Conservation (phyloP, 192 early-diverging fungal genomes). For the Umbelopsis ramanniana region DNA sequence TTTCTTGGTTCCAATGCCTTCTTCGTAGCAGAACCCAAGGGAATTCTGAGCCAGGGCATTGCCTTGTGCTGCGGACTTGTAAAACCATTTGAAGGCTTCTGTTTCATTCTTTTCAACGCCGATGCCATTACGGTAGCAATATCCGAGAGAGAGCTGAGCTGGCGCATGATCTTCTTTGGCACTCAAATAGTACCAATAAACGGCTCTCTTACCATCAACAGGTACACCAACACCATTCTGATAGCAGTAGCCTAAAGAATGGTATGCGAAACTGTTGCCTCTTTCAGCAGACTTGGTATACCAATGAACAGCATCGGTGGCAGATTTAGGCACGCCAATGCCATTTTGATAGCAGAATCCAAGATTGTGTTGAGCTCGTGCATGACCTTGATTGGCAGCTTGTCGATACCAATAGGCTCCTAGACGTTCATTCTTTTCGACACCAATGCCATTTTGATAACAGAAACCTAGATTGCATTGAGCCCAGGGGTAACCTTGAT, state of each 20-base stretch:
- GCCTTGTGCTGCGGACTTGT: constrained; percentile 65
- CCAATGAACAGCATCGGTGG: constrained; percentile 56
- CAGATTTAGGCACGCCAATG: constrained; percentile 67
- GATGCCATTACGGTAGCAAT: constrained; percentile 65
- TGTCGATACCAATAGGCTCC: constrained; percentile 64
- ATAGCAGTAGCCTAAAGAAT: constrained; percentile 60
- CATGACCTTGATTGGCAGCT: constrained; percentile 61
- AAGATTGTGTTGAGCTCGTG: constrained; percentile 62
- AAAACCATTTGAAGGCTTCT: constrained; percentile 67
- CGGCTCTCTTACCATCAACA: constrained; percentile 52
- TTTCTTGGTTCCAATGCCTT: constrained; percentile 71
- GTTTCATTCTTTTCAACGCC: constrained; percentile 50
- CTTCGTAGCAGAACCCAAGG: constrained; percentile 80
- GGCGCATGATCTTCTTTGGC: constrained; percentile 60
- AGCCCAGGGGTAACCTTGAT: constrained; percentile 56
- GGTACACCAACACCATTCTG: constrained; percentile 61
- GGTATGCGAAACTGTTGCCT: constrained; percentile 59
- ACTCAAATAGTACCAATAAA: constrained; percentile 58
- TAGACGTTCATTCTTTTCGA: constrained; percentile 49
- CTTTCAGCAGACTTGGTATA: constrained; percentile 49
- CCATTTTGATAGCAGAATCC: constrained; percentile 89
- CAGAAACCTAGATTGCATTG: constrained; percentile 80
- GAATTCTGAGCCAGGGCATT: constrained; percentile 81
- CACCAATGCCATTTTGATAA: constrained; percentile 67
- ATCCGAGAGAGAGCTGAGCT: constrained; percentile 58